A percentile compares a stretch with the other conserved stretches of the same genome.
Conservation (phyloP, 1,284 basidiomycete species). For the Phellinidium pouzarii region DNA sequence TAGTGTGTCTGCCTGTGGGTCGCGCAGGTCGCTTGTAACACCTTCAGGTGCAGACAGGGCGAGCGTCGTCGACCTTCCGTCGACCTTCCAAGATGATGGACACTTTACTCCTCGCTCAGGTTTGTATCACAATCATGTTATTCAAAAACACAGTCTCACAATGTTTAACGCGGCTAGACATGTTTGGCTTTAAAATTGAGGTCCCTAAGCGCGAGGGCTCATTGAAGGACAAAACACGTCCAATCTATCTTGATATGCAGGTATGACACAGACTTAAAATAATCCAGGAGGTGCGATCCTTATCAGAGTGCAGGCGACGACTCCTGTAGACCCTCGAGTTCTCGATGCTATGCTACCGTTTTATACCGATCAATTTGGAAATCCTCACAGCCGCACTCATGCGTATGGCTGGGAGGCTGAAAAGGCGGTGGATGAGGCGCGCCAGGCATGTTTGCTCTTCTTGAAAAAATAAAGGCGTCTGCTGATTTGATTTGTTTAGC, state of each 20-base stretch:
- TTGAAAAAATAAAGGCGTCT: conserved; percentile 30
- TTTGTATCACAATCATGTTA: conserved; percentile 27
- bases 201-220: conserved; percentile 58
- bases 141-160: background rate
- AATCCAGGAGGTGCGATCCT: conserved; percentile 15
- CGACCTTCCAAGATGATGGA: conserved; percentile 62
- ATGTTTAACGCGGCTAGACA: conserved; percentile 47
- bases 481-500: conserved; percentile 34
- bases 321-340: conserved; percentile 95
- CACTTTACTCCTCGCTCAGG: conserved; percentile 70
- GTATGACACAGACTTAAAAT: conserved; percentile 33
- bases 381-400: conserved; percentile 97
- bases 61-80: conserved; percentile 70
- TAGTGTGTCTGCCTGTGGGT: conserved; percentile 13
- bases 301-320: conserved; percentile 67
- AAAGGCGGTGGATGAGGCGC: conserved; percentile 85
- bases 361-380: conserved; percentile 94
- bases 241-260: conserved; percentile 96
- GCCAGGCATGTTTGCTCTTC: conserved; percentile 58
- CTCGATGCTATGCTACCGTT: conserved; percentile 97
- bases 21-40: conserved; percentile 53
- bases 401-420: conserved; percentile 99
- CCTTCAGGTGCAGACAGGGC: conserved; percentile 75
- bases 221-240: conserved; percentile 61
- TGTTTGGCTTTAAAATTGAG: conserved; percentile 86